Evolutionary conservation across 345 rosid genomes (phyloP), one percentile per base, ranked within the genome.

Genomic region (Gossypium mustelinum): DNA sequence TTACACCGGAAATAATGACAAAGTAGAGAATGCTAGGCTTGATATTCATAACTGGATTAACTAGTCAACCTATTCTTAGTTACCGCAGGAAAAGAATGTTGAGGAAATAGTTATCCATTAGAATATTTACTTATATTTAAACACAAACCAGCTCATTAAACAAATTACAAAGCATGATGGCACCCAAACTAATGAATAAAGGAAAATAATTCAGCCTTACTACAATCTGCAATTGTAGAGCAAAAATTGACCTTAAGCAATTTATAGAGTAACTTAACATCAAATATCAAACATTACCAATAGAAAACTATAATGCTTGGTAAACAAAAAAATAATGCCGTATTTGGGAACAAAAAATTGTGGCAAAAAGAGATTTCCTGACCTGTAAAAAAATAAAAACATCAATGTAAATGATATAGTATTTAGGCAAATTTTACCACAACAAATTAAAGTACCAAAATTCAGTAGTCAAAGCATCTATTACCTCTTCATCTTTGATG

Each of bases 401-500:
- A 65, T 66, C 69, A 34, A 52, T 7, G 50, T 18, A 54, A 55
- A 54, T 0, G 4, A 16, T 52, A 52, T 29, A 48, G 51, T 64
- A 64, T 45, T 10, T 43, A 52, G 25, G 29, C 75, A 72, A 8
- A 22, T 8, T 56, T 69, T 69, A 50, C 22, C 0, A 9, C 34
- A 24, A 69, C 16, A 13, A 57, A 57, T 43, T 56, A 14, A 59
- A 43, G 45, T 39, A 20, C 7, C 51, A 57, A 20, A 56, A 17
- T 1, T 11, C 24, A 22, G 75, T 10, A 59, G 65, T 13, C 70
- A 48, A 24, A 77, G 27, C 43, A 13, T 52, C 41, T 62, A 56
- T 7, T 17, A 95, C 99, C 98, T 93, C 99, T 10, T 91, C 98
- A 80, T 93, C 99, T 82, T 86, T 87, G 55, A 93, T 78, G 79